Evolutionary conservation across 306 rosid genomes (phyloP), one percentile per base, ranked within the genome.

Genomic region (Crotalaria pallida): DNA sequence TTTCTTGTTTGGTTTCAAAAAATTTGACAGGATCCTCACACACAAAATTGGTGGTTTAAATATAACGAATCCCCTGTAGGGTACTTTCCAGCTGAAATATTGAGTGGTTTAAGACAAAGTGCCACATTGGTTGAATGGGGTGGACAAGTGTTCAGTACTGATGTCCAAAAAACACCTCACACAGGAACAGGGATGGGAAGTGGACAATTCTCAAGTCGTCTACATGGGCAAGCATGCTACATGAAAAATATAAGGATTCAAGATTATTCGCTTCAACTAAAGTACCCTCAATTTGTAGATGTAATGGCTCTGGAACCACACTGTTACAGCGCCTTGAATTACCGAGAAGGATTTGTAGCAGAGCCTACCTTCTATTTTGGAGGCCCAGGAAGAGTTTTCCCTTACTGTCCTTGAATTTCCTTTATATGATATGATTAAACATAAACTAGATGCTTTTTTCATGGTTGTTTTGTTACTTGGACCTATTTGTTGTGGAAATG

Each of bases 181-280:
- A 87, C 92, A 0, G 47, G 36, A 24, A 92, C 96, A 4, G 73
- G 2, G 1, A 89, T 89, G 96, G 92, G 95, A 2, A 92, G 96
- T 45, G 95, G 96, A 3, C 40, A 68, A 0, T 70, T 12, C 4
- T 83, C 96, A 0, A 2, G 4, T 6, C 43, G 18, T 2, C 38
- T 22, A 2, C 7, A 1, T 2, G 72, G 58, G 3, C 0, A n/a
- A 0, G 84, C 96, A 7, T 76, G 87, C 47, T 92, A 10, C 57
- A 40, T 92, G n/a, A n/a, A 17, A 2, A 12, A 38, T 0, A 15
- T 75, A 0, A 79, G 83, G 51, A 85, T 89, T 34, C 26, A 55
- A 29, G 96, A 92, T 53, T 77, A 82, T 48, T 85, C 94, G 0
- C 40, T 9, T 6, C 1, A 34, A 7, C 16, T 83, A 8, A 89